Base-by-base conservation (phyloP, 805 yeast species). In the Ogataea allantospora region DNA sequence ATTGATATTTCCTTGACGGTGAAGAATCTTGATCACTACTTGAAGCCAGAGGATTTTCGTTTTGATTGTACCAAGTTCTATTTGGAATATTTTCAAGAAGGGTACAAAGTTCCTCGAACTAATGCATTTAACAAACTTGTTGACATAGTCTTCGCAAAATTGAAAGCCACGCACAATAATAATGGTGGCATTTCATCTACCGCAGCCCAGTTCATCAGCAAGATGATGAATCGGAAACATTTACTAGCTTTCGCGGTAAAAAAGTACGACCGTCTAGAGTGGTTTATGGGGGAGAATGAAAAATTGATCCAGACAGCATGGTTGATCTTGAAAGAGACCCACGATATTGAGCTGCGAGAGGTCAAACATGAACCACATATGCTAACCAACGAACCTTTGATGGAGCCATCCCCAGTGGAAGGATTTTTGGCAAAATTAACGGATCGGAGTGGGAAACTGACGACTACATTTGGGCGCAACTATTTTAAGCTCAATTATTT, bases 331-430 rank as follows among this genome's bases (percentile, higher is more conserved):
- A 56, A 51, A 43, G 58, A 55, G 40, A 67, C 74, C 7, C 77
- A 75, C 51, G 68, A 65, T 27, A 54, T 88, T n/a, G 91, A 88
- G 53, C 57, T 83, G 14, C 65, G 95, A 27, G 68, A 64, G 13
- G 53, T 70, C 17, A 47, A 54, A 11, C 71, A 70, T 36, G 67
- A 68, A 40, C 65, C 75, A 4, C 53, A 64, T 33, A 25, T 28
- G 2, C 53, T 67, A 1, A 24, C 48, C 21, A 50, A 47, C 12
- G 60, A 56, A 2, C 38, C 42, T 7, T 7, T 68, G 13, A 33
- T 46, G 1, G 95, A 83, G 53, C 96, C 96, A 0, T 35, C 63
- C 0, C 80, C 95, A 0, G 58, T 88, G 7, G 98, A 91, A 62
- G 98, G 98, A 0, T 88, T 84, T 55, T 57, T 89, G 14, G 63